Evolutionary conservation across 148 eudicot species (phyloP).

Genomic region (Linanthus parryae): DNA sequence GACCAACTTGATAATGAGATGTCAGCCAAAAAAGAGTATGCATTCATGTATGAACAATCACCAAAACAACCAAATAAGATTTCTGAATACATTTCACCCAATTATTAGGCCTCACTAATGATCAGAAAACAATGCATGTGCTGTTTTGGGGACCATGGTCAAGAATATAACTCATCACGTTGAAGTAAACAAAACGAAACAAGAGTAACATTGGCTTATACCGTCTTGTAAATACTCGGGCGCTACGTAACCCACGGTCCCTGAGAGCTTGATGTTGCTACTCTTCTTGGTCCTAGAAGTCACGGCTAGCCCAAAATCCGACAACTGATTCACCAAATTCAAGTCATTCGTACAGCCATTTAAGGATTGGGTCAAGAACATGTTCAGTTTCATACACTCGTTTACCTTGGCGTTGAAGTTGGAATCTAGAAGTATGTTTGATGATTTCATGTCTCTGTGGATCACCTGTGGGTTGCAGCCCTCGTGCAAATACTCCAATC

Average conservation of each 20-base stretch:
- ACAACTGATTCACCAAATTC: conserved; percentile 40
- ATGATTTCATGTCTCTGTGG: conserved; percentile 85
- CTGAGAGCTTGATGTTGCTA: conserved; percentile 72
- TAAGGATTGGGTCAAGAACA: background rate
- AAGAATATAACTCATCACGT: no score
- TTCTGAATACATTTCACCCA: background rate
- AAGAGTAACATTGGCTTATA: conserved; percentile 25
- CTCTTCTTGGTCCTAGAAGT: conserved; percentile 37
- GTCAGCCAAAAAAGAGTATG: no score
- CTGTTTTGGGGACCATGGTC: conserved; percentile 31
- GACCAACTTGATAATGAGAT: no score
- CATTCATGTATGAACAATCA: no score
- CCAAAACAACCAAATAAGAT: background rate
- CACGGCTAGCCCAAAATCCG: conserved; percentile 85
- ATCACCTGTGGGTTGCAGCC: conserved; percentile 68
- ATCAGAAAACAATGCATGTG: conserved; percentile 32
- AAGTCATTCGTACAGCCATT: conserved; percentile 4
- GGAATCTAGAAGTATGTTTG: conserved; percentile 70
- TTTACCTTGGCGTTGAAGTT: conserved; percentile 71
- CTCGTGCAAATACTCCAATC: conserved; percentile 74
- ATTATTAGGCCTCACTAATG: conserved; percentile 29
- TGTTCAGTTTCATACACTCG: background rate
- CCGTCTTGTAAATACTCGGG: conserved; percentile 91
- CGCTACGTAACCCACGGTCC: conserved; percentile 81
- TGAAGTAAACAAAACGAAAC: no score